These are phyloP conservation scores for Trichoderma erinaceum DNA, from an alignment of 495 filamentous ascomycete genomes.

Conservation along the genomic window DNA sequence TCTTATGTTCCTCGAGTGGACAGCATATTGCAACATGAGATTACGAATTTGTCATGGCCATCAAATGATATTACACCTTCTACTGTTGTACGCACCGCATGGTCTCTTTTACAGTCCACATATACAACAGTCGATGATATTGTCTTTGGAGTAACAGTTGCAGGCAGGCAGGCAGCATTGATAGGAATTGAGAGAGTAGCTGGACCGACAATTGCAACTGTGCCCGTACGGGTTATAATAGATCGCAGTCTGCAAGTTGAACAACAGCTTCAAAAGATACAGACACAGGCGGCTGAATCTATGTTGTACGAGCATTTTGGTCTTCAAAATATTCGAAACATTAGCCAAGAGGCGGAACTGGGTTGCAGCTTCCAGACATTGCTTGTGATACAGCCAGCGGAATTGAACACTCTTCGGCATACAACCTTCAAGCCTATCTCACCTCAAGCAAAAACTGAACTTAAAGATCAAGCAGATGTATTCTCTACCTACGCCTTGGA, in stretches of 20 bases:
- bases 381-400: not conserved
- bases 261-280: not conserved
- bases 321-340: not conserved
- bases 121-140: not conserved
- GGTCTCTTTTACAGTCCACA: not conserved
- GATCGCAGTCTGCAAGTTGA: not conserved
- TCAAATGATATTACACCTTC: not conserved
- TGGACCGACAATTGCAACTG: conserved; percentile 5
- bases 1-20: not conserved
- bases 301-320: not conserved
- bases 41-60: not conserved
- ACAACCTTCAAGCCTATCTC: too few relatives aligned
- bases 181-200: not conserved
- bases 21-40: not conserved
- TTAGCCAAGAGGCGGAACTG: conserved; percentile 13
- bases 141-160: not conserved
- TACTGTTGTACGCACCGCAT: not conserved
- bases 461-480: not conserved
- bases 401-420: not conserved
- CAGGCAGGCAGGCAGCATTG: not conserved
- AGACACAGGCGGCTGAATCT: not conserved
- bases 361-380: not conserved
- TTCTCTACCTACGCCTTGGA: too few relatives aligned
- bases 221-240: not conserved
- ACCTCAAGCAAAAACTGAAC: not conserved